Evolutionary conservation across 345 rosid species (phyloP), one percentile per base, ranked within the genome.

Genomic region (Salix arbutifolia): DNA sequence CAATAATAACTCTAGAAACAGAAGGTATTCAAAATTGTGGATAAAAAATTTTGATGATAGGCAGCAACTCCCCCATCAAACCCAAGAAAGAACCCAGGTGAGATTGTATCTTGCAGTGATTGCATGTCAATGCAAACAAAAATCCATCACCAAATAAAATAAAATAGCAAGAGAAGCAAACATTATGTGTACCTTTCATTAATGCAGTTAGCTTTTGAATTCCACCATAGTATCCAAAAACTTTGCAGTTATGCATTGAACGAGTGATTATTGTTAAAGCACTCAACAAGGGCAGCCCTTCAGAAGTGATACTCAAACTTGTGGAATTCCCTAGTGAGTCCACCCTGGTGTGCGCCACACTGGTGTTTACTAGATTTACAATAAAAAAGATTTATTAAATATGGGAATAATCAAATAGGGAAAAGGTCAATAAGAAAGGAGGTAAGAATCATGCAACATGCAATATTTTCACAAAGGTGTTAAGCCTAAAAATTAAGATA

Each of bases 161-260:
- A 68, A 70, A 31, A 38, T 16, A 50, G n/a, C 61, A 35, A 11
- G 23, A 40, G 66, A 28, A 13, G 13, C 66, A 60, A 48, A 71
- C 46, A 69, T 67, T 56, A 33, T 79, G 28, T 33, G 70, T 76
- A 91, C 92, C 95, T 87, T 91, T 91, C 91, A 91, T 81, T 79
- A 91, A 75, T 33, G 90, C 89, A 38, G 90, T 89, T 64, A 91
- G 87, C 83, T 86, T 91, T 76, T 87, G 92, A 78, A 89, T 80
- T 60, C 95, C 95, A 69, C 92, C 91, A 78, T 85, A 86, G 69
- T 82, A 87, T 68, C 88, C 91, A 85, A 91, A 85, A 74, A 87
- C 89, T 81, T 84, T 83, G 85, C 95, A 88, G 82, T 91, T 91
- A 85, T 89, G 91, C 82, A 89, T 77, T n/a, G 95, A 91, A 64